phyloP scores from a whole-genome alignment of 2,329 filamentous ascomycete genomes.

The Arthrobotrys megalospora region DNA sequence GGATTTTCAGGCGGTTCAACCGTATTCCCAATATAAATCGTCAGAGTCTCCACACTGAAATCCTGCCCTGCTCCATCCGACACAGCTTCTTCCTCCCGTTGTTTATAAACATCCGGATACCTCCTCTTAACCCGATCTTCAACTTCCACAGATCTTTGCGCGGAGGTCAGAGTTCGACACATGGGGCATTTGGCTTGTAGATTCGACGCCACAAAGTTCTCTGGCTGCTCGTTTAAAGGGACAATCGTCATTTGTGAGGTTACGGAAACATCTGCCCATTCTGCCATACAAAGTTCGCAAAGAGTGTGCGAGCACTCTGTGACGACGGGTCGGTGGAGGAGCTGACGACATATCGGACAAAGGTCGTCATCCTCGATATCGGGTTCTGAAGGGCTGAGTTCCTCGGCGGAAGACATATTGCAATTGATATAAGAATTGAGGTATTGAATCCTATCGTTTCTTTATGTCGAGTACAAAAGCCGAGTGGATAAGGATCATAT shows the following conservation, averaged over 20 bases:
- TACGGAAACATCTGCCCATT: conserved; percentile 69
- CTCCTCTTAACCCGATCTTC: conserved; percentile 65
- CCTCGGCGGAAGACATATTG: neutral
- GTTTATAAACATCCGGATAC: conserved; percentile 67
- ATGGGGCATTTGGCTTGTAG: conserved; percentile 69
- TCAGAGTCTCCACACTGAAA: conserved; percentile 67
- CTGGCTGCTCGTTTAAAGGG: conserved; percentile 66
- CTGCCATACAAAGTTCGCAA: conserved; percentile 69
- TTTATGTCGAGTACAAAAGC: too few species aligned
- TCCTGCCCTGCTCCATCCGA: conserved; percentile 63
- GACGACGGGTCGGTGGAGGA: conserved; percentile 68
- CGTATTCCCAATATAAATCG: conserved; percentile 69
- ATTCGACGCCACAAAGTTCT: conserved; percentile 62
- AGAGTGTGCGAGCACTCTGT: conserved; percentile 69
- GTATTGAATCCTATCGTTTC: too few species aligned
- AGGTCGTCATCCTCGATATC: conserved; percentile 67
- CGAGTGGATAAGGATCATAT: too few species aligned
- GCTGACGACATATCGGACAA: conserved; percentile 69
- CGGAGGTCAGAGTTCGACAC: conserved; percentile 68
- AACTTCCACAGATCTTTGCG: conserved; percentile 64
- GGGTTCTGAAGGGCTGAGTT: neutral
- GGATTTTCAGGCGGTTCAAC: conserved; percentile 65
- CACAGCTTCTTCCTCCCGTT: conserved; percentile 67
- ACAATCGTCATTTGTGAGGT: conserved; percentile 67
- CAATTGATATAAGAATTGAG: too few species aligned